These are phyloP conservation scores for Lachancea cidri DNA, from an alignment of 805 yeast species.

Conservation along the genomic window DNA sequence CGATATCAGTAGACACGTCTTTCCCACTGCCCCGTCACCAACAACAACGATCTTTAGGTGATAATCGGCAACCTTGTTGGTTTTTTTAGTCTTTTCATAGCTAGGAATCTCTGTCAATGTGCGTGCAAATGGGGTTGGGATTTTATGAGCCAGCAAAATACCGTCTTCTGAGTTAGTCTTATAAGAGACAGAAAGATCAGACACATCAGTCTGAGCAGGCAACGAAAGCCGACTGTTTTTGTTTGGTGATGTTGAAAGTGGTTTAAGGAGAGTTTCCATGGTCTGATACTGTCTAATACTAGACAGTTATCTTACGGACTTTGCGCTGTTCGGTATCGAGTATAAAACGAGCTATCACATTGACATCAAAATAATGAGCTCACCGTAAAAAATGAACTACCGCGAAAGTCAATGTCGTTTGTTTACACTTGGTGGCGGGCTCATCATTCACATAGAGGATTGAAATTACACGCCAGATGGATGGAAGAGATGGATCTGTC, in stretches of 20 bases:
- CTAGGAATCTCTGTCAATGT: conserved; percentile 25
- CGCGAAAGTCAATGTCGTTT: neutral
- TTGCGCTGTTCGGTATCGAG: neutral
- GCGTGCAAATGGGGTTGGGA: conserved; percentile 22
- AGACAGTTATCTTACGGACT: neutral
- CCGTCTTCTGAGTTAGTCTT: neutral
- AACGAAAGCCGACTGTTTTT: neutral
- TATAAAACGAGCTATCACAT: neutral
- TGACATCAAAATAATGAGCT: neutral
- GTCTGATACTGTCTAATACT: neutral
- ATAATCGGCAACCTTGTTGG: conserved; percentile 30
- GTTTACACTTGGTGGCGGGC: neutral
- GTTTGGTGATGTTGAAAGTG: conserved; percentile 3
- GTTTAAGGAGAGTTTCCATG: conserved; percentile 1
- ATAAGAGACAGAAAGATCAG: neutral
- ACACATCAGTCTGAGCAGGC: neutral
- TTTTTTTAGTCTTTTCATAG: conserved; percentile 22
- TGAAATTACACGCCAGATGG: conserved; percentile 1
- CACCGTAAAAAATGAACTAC: neutral
- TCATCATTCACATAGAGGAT: neutral
- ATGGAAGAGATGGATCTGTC: neutral
- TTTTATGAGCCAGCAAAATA: conserved; percentile 5
- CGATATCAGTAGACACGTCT: conserved; percentile 64
- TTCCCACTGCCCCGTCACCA: conserved; percentile 92
- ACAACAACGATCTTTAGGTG: conserved; percentile 67